phyloP scores from a whole-genome alignment of 208 protist species.

The Lotmaria passim region DNA sequence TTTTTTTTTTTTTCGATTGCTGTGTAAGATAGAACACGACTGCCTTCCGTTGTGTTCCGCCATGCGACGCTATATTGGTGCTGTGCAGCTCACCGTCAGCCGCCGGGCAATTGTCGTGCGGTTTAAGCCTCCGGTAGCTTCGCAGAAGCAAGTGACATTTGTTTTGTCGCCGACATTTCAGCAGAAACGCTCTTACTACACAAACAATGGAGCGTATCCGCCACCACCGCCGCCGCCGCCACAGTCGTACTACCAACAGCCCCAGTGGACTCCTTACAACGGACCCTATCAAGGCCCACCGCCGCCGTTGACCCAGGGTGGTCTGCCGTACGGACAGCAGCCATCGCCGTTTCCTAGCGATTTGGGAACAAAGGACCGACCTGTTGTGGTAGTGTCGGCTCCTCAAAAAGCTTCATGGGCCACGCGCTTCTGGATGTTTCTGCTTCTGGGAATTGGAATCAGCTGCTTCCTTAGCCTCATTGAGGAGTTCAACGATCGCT shows the following conservation, averaged over 20 bases:
- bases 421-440: slow-evolving; percentile 63
- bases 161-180: slow-evolving; percentile 35
- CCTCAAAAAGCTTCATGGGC: slow-evolving; percentile 72
- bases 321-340: slow-evolving; percentile 19
- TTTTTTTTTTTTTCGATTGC: background rate
- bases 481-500: slow-evolving; percentile 32
- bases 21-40: background rate
- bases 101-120: slow-evolving; percentile 26
- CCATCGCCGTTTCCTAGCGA: slow-evolving; percentile 40
- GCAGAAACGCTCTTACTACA: slow-evolving; percentile 42
- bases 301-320: slow-evolving; percentile 25
- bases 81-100: slow-evolving; percentile 22
- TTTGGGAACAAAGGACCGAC: slow-evolving; percentile 77
- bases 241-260: slow-evolving; percentile 31
- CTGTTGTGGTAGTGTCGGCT: slow-evolving; percentile 79
- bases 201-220: slow-evolving; percentile 38
- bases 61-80: slow-evolving; percentile 27
- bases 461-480: slow-evolving; percentile 59
- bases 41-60: background rate
- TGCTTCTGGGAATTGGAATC: slow-evolving; percentile 80
- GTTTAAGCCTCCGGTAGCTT: slow-evolving; percentile 5
- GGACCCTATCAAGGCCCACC: slow-evolving; percentile 17
- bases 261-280: slow-evolving; percentile 25
- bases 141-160: slow-evolving; percentile 18
- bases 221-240: slow-evolving; percentile 44